Evolutionary conservation across 768 basidiomycete species (phyloP), one percentile per base, ranked within the genome.

Genomic region (Termitomyces eurrhizus): DNA sequence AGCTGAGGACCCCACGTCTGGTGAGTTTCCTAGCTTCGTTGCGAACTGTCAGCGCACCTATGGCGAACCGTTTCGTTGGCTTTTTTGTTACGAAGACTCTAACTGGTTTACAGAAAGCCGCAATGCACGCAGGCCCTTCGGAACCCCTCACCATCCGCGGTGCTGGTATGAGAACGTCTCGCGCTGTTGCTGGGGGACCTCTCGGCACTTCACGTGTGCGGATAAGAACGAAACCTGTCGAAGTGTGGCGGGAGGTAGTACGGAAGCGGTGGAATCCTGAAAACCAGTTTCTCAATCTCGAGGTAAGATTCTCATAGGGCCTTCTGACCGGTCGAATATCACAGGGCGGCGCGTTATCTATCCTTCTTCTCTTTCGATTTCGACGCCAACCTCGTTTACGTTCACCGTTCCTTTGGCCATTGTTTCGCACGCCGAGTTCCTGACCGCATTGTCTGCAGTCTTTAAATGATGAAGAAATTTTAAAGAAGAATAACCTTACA

Each of bases 241-340:
- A 90, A 59, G 72, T 83, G n/a, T 92, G 91, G 90, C 80, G 81
- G 67, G 83, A 89, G 66, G 81, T 93, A 66, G 87, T 95, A 42
- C 74, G 84, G 62, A 84, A 78, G 61, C 81, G 93, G 54, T 95
- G 85, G 80, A 86, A 91, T 72, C 70, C 85, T 2, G 84, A 90
- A 52, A 69, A 75, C 3, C 83, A 80, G 65, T 92, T 87, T 70
- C 78, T 95, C 44, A 91, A 95, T 70, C 84, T 95, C 56, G 90
- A 92, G 79, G 93, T 92, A 70, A 73, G 90, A 64, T 57, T 51
- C 62, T 63, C 50, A 58, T 46, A 54, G 49, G 26, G 55, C 35
- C 50, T 48, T 61, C 58, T 61, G 65, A 61, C 60, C 60, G 61
- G 67, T 66, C 61, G 62, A 63, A 67, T 61, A 60, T 24, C 41